Base-by-base conservation (phyloP, 495 filamentous ascomycete genomes). In the Ramalina peruviana region DNA sequence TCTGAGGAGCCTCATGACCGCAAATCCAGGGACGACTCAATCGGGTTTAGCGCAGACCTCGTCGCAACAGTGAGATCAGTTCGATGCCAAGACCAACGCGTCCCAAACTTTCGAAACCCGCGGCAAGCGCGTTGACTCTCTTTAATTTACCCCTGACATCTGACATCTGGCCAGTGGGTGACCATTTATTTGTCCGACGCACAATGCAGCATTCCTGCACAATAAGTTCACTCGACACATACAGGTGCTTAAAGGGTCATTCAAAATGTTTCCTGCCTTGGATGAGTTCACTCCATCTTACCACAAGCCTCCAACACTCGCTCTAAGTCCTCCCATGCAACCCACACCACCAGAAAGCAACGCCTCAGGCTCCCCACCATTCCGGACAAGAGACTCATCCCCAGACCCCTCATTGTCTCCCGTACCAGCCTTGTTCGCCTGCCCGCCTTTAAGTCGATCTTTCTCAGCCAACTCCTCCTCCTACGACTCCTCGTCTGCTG, bases 391-490 rank as follows among this genome's bases (percentile, higher is more conserved):
- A 46, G 64, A 71, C 36, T 70, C 72, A 23, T 68, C 71, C n/a
- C 57, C 70, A 36, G 61, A 59, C 48, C 61, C 58, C 6, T 63
- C 61, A 4, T 43, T 48, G 6, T 61, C 61, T 38, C 61, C 62
- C 12, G 61, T 58, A 4, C 62, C 62, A 26, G 56, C 58, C 15
- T 17, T 63, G n/a, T 57, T 44, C 33, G 53, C 62, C 5, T 63
- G 56, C 48, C 53, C 58, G 17, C 72, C 70, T n/a, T 76, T 81
- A 46, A 81, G 79, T 49, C 80, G 86, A 30, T 85, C 80, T 50
- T 72, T 88, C 51, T 94, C 88, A 37, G 81, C 82, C 43, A 74
- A 78, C 30, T 93, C 88, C 20, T 83, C 81, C 23, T 93, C 88
- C 33, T 81, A 82, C 40, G 73, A 77, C 33, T 92, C 87, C 19